Conservation (phyloP, 306 rosid genomes). For the Lathyrus sativus region DNA sequence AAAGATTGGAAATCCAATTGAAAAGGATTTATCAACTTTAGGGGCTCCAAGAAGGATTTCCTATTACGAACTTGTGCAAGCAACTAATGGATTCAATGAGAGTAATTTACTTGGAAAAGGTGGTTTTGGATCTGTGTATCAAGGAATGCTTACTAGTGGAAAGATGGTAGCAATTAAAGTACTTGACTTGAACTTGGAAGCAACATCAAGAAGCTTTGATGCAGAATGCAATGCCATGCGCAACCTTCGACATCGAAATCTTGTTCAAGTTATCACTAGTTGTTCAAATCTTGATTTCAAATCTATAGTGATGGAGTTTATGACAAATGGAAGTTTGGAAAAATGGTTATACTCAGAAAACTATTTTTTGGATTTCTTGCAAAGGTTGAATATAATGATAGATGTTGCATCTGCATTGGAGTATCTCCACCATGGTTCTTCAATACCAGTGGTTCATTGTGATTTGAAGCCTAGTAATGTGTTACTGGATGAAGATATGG, state of each 20-base stretch:
- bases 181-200: slow-evolving; percentile 18
- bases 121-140: slow-evolving; percentile 33
- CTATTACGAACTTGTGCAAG: slow-evolving; percentile 14
- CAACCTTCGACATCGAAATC: slow-evolving; percentile 34
- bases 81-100: slow-evolving; percentile 6
- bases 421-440: background rate
- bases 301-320: slow-evolving; percentile 36
- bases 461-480: slow-evolving; percentile 1
- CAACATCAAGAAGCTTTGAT: slow-evolving; percentile 16
- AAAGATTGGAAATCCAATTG: background rate
- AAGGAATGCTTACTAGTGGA: slow-evolving; percentile 34
- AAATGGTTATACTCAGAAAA: slow-evolving; percentile 34
- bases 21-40: background rate
- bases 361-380: slow-evolving; percentile 19
- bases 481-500: background rate
- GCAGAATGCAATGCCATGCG: slow-evolving; percentile 19
- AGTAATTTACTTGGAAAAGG: slow-evolving; percentile 33
- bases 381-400: slow-evolving; percentile 30
- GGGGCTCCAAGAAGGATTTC: slow-evolving; percentile 25
- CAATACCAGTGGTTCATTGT: background rate
- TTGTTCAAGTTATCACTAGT: slow-evolving; percentile 20
- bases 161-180: slow-evolving; percentile 36
- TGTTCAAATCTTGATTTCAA: slow-evolving; percentile 36
- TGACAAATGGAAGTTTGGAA: slow-evolving; percentile 38
- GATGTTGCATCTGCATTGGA: background rate